Evolutionary conservation across 2,329 filamentous ascomycete genomes (phyloP), one percentile per base, ranked within the genome.

Genomic region (Diaporthe citrichinensis): DNA sequence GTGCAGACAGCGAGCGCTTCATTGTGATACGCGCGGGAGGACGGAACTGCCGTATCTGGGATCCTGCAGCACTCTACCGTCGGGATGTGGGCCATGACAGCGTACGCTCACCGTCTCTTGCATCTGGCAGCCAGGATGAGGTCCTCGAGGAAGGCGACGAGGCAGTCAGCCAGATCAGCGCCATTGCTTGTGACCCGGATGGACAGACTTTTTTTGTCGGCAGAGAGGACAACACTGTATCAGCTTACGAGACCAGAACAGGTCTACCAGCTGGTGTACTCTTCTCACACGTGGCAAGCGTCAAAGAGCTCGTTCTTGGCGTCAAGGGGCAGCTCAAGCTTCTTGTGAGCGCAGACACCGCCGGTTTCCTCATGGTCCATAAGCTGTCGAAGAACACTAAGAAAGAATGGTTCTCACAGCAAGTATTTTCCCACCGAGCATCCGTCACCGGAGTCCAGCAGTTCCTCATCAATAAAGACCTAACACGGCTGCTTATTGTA

Each of bases 231-330:
- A 46, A 31, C 6, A 12, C 59, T 9, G n/a, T 62, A 7, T 62
- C 59, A 23, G 25, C 9, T 10, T 15, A 62, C 6, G 59, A 62
- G 8, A 25, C 59, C 25, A 25, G 59, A 15, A 62, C 59, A 31
- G 59, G 59, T 7, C 7, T 62, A 25, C 39, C 15, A 8, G 34
- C 39, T 1, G 59, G 59, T 2, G 15, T 46, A 1, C 39, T 62
- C 39, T 62, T 62, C 25, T 62, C 59, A 15, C 59, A 62, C 4
- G 39, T 46, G 39, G 59, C 39, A 62, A 62, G 59, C 25, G n/a
- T 62, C 5, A 62, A 62, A 14, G 39, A 46, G 3, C 25, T 62
- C 1, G 2, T 2, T n/a, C 1, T 46, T 2, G 39, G 39, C 25
- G 39, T 31, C 59, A 62, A 46, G 12, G 59, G 59, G 2, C 39